A percentile compares a stretch with the other conserved stretches of the same genome.
phyloP scores from a whole-genome alignment of 306 rosid genomes.

The Trichosanthes cucumerina region DNA sequence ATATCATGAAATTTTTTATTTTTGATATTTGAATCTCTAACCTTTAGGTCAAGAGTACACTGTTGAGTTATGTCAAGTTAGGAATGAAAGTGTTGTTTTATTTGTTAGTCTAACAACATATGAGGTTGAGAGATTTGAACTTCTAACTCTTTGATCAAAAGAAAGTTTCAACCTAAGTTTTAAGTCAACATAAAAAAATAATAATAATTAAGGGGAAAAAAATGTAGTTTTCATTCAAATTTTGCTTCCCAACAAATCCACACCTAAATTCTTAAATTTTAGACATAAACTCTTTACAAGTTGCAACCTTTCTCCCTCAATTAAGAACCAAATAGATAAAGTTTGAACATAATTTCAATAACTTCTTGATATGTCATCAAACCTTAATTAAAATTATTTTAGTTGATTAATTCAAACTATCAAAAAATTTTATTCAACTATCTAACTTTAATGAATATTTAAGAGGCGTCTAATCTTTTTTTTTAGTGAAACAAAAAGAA shows the following conservation, averaged over 20 bases:
- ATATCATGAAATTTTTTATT: too few relatives aligned
- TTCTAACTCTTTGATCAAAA: not conserved
- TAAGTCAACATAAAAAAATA: not conserved
- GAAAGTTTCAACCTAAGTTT: not conserved
- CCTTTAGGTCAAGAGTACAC: too few relatives aligned
- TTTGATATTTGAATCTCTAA: too few relatives aligned
- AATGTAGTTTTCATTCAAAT: not conserved
- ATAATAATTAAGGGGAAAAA: not conserved
- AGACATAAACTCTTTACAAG: not conserved
- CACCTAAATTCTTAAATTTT: not conserved
- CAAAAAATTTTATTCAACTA: not conserved
- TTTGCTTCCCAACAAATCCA: conserved; percentile 1
- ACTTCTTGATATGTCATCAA: not conserved
- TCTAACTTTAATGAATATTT: not conserved
- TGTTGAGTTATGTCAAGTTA: too few relatives aligned
- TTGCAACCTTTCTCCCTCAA: not conserved
- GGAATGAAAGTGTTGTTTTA: too few relatives aligned
- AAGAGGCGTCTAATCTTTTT: not conserved
- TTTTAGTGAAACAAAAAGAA: not conserved
- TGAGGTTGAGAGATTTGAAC: too few relatives aligned
- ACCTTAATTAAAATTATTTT: not conserved
- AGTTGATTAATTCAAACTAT: not conserved
- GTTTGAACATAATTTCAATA: not conserved
- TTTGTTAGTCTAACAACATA: too few relatives aligned
- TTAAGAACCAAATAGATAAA: not conserved